A percentile compares a stretch with the other conserved stretches of the same genome.
phyloP scores from a whole-genome alignment of 768 basidiomycete genomes.

The Phanerodontia chrysosporium region DNA sequence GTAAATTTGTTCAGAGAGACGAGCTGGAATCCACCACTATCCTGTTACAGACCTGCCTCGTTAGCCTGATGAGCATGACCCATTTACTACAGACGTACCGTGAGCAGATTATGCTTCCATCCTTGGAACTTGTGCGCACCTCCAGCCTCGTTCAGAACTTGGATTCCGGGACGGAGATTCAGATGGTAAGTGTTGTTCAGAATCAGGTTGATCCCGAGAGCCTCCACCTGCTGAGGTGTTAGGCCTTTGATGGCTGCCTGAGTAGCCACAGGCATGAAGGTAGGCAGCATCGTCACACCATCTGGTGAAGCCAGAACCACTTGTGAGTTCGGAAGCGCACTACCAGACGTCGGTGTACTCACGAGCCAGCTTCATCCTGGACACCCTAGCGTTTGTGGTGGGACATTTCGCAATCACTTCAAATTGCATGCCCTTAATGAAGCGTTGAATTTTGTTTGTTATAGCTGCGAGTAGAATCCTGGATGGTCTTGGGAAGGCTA shows the following conservation, averaged over 20 bases:
- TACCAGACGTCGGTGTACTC: slow-evolving; percentile 25
- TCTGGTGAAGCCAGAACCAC: slow-evolving; percentile 41
- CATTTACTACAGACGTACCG: slow-evolving; percentile 36
- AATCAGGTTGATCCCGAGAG: slow-evolving; percentile 76
- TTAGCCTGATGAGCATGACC: neutral
- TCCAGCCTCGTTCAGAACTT: slow-evolving; percentile 68
- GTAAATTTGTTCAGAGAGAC: slow-evolving; percentile 83
- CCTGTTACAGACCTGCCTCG: slow-evolving; percentile 37
- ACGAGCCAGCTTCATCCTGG: slow-evolving; percentile 83
- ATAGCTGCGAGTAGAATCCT: neutral
- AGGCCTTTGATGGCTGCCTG: slow-evolving; percentile 90
- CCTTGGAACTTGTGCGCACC: slow-evolving; percentile 91
- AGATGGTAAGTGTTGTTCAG: slow-evolving; percentile 91
- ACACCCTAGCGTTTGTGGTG: slow-evolving; percentile 80
- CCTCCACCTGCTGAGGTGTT: slow-evolving; percentile 80
- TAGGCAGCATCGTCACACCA: slow-evolving; percentile 78
- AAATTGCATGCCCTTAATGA: slow-evolving; percentile 60
- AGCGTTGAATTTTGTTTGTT: neutral
- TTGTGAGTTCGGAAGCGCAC: neutral
- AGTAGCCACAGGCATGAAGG: slow-evolving; percentile 93
- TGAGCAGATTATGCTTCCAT: slow-evolving; percentile 82
- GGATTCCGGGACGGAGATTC: slow-evolving; percentile 77
- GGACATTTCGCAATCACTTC: slow-evolving; percentile 77
- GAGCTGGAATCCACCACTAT: slow-evolving; percentile 88
- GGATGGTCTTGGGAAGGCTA: neutral